A percentile compares a stretch with the other conserved stretches of the same genome.
Evolutionary conservation across 139 green algal species (phyloP).

Genomic region (Tetraselmis chui): DNA sequence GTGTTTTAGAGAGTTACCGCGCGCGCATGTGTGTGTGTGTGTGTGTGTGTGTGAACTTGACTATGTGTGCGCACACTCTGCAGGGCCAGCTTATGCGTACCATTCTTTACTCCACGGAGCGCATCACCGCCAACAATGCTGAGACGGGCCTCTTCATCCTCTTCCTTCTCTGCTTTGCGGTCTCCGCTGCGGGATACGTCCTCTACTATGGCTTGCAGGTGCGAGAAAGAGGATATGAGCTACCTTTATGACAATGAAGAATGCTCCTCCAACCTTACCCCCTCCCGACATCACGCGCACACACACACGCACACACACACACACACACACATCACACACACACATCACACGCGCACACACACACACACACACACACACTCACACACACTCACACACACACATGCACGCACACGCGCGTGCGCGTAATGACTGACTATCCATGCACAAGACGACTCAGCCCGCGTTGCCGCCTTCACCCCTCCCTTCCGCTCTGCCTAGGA

Average conservation of each 20-base stretch:
- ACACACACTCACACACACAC: too few relatives aligned
- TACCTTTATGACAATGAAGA: constrained; percentile 4
- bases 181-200: constrained; percentile 82
- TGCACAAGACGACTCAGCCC: constrained; percentile 3
- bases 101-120: constrained; percentile 92
- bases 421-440: background rate
- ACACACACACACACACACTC: too few relatives aligned
- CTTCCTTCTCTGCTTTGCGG: constrained; percentile 93
- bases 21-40: too few relatives aligned
- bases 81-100: constrained; percentile 86
- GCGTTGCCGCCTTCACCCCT: background rate
- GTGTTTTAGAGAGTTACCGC: too few relatives aligned
- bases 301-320: too few relatives aligned
- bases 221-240: too few relatives aligned
- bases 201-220: constrained; percentile 67
- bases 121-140: constrained; percentile 86
- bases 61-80: too few relatives aligned
- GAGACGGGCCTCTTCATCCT: constrained; percentile 95
- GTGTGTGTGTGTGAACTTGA: too few relatives aligned
- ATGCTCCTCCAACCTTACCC: background rate
- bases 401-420: too few relatives aligned
- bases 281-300: background rate
- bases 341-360: too few relatives aligned
- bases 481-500: constrained; percentile 43
- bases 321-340: too few relatives aligned